Percentiles rank a stretch among this genome's conserved stretches.
Conservation (phyloP, 371 early-diverging fungal species). For the Rhizomucor miehei region DNA sequence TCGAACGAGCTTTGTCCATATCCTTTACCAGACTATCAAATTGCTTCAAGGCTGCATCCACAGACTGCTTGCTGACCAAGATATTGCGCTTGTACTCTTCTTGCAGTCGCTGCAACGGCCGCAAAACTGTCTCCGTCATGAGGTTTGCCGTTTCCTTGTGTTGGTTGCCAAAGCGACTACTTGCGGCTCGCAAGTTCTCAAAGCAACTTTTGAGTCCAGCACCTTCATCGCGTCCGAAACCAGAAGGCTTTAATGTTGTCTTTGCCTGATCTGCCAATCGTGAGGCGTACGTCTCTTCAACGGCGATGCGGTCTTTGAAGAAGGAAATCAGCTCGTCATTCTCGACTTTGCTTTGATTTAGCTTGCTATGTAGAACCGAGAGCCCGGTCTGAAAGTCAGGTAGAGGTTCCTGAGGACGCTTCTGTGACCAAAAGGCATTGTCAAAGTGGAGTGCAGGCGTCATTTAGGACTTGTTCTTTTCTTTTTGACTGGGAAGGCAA, state of each 20-base stretch:
- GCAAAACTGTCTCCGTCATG: conserved; percentile 55
- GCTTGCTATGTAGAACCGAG: conserved; percentile 63
- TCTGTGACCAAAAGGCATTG: conserved; percentile 46
- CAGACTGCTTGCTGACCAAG: conserved; percentile 55
- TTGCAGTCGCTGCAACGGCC: conserved; percentile 58
- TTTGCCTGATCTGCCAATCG: conserved; percentile 56
- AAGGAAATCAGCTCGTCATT: conserved; percentile 70
- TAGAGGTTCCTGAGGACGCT: conserved; percentile 24
- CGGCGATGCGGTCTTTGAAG: conserved; percentile 63
- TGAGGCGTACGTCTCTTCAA: conserved; percentile 61
- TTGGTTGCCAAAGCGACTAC: conserved; percentile 52
- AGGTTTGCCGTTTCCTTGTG: conserved; percentile 56
- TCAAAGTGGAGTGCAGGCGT: conserved; percentile 34
- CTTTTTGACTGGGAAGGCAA: no score
- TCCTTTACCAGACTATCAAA: conserved; percentile 53
- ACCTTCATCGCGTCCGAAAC: conserved; percentile 75
- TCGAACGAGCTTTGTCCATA: conserved; percentile 40
- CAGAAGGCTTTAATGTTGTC: conserved; percentile 30
- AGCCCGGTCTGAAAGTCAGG: conserved; percentile 54
- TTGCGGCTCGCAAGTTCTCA: conserved; percentile 58
- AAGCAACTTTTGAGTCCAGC: conserved; percentile 67
- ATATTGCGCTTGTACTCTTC: conserved; percentile 57
- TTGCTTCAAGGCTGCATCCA: conserved; percentile 55
- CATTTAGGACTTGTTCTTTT: not conserved
- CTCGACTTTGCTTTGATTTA: conserved; percentile 68